These are phyloP conservation scores for Microdochium nivale DNA, from an alignment of 2,329 filamentous ascomycete species.

Conservation along the genomic window DNA sequence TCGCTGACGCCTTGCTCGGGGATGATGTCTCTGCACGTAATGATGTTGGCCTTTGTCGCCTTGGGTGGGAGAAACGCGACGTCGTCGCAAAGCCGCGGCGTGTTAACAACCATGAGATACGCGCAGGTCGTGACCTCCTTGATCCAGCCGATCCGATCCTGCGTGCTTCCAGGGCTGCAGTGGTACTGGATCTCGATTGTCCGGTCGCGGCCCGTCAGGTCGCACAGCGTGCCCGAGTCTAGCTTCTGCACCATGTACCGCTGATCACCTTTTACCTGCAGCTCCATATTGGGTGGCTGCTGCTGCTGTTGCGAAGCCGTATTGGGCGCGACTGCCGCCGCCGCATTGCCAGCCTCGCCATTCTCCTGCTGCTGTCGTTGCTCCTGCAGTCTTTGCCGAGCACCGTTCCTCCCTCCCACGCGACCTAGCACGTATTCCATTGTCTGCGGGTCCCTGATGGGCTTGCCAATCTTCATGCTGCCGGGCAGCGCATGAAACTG, in stretches of 20 bases:
- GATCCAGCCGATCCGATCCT: conserved; percentile 80
- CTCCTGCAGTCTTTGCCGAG: conserved; percentile 8
- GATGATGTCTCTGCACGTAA: conserved; percentile 68
- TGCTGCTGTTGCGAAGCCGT: conserved; percentile 10
- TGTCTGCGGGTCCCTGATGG: conserved; percentile 66
- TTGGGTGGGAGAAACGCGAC: conserved; percentile 77
- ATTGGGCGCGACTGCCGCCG: conserved; percentile 12
- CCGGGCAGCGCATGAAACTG: conserved; percentile 82
- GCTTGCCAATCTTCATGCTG: conserved; percentile 58
- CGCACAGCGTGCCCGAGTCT: conserved; percentile 72
- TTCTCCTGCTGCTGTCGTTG: conserved; percentile 4
- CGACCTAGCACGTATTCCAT: conserved; percentile 70
- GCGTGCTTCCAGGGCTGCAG: conserved; percentile 66
- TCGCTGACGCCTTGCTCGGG: conserved; percentile 37
- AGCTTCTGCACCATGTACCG: conserved; percentile 80
- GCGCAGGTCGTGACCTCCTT: conserved; percentile 88
- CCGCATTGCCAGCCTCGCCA: conserved; percentile 1
- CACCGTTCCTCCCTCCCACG: conserved; percentile 23
- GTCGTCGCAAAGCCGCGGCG: conserved; percentile 79
- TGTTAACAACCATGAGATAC: conserved; percentile 90
- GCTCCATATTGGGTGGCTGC: conserved; percentile 42
- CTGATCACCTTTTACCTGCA: conserved; percentile 76
- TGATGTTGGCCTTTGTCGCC: conserved; percentile 66
- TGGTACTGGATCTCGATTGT: conserved; percentile 77
- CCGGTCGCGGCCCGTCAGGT: conserved; percentile 72